Conservation (phyloP, 2,329 filamentous ascomycete genomes). For the Colletotrichum lupini region DNA sequence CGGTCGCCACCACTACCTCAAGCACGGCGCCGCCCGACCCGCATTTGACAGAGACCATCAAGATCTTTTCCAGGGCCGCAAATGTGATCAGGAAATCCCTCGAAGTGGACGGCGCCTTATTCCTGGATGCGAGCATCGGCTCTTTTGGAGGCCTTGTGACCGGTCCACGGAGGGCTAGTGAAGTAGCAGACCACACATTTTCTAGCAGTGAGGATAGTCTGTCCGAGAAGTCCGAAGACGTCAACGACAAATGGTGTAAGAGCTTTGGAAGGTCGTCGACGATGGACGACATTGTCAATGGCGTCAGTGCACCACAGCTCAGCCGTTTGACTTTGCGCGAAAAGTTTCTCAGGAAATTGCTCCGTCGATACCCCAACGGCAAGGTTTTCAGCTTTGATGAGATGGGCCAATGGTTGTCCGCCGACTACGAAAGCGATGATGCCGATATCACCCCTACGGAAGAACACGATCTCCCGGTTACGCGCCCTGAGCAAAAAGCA, state of each 20-base stretch:
- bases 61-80: constrained; percentile 56
- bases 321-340: constrained; percentile 47
- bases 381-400: constrained; percentile 58
- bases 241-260: constrained; percentile 40
- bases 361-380: constrained; percentile 58
- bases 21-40: constrained; percentile 33
- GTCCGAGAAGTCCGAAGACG: constrained; percentile 17
- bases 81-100: constrained; percentile 54
- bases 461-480: constrained; percentile 7
- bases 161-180: constrained; percentile 34
- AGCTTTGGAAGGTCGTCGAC: constrained; percentile 53
- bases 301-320: constrained; percentile 39
- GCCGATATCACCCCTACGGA: constrained; percentile 24
- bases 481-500: constrained; percentile 4
- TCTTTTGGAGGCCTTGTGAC: constrained; percentile 42
- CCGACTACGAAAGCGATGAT: constrained; percentile 40
- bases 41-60: constrained; percentile 27
- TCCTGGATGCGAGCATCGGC: constrained; percentile 39
- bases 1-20: constrained; percentile 31
- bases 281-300: constrained; percentile 42
- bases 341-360: constrained; percentile 51
- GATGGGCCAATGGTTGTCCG: constrained; percentile 47
- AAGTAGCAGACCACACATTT: constrained; percentile 32
- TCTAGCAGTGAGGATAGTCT: constrained; percentile 40
- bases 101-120: constrained; percentile 41